A percentile compares a stretch with the other conserved stretches of the same genome.
These are phyloP conservation scores for Pyrenochaeta sp. DNA, from an alignment of 2,329 filamentous ascomycete species.

Conservation along the genomic window DNA sequence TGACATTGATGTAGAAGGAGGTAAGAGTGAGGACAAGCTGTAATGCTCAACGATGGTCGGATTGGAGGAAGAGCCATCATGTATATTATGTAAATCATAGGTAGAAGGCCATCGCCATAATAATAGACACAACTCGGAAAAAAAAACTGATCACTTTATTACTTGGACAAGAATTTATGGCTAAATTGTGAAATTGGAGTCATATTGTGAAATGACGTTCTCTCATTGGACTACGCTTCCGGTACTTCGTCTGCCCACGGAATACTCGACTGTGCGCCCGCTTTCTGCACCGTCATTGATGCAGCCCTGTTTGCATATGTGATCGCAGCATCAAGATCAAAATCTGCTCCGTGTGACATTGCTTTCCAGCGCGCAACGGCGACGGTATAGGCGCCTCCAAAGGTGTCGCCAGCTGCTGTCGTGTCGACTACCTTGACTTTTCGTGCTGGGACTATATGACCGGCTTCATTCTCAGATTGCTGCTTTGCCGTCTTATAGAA, in stretches of 20 bases:
- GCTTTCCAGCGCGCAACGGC: conserved; percentile 65
- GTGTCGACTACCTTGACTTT: conserved; percentile 87
- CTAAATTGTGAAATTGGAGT: too few relatives aligned
- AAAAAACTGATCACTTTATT: too few relatives aligned
- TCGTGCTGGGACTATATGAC: conserved; percentile 64
- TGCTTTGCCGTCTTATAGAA: conserved; percentile 56
- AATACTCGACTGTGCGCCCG: conserved; percentile 72
- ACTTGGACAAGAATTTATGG: too few relatives aligned
- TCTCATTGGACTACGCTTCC: conserved; percentile 12
- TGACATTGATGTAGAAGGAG: not conserved
- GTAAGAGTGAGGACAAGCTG: not conserved
- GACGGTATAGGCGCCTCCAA: conserved; percentile 87
- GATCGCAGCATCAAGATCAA: conserved; percentile 66
- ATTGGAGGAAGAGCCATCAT: not conserved
- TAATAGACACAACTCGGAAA: too few relatives aligned
- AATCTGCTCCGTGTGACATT: conserved; percentile 51
- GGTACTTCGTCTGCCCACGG: conserved; percentile 68
- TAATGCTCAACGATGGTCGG: not conserved
- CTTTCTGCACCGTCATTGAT: conserved; percentile 70
- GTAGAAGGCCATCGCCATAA: not conserved
- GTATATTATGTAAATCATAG: not conserved
- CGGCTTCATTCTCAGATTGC: conserved; percentile 54
- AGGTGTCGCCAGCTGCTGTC: conserved; percentile 93
- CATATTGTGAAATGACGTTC: too few relatives aligned
- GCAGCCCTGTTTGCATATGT: conserved; percentile 69